phyloP scores from a whole-genome alignment of 306 rosid species.

The Rosa persica region DNA sequence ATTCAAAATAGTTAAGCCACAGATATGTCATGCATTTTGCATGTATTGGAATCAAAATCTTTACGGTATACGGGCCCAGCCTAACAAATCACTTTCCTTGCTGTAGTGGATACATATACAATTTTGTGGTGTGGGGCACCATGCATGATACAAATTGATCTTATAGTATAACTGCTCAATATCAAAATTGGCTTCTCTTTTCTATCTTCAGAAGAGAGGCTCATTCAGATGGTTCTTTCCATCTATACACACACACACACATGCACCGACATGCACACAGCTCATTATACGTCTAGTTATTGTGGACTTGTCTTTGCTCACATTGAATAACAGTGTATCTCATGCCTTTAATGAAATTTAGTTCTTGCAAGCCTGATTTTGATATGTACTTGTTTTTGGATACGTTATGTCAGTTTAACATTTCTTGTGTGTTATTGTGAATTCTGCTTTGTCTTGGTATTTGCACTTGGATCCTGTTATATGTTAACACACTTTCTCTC shows the following conservation, averaged over 20 bases:
- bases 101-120: background rate
- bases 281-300: background rate
- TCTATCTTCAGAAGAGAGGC: background rate
- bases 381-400: background rate
- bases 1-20: background rate
- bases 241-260: background rate
- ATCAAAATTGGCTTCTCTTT: background rate
- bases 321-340: background rate
- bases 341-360: background rate
- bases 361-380: background rate
- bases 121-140: background rate
- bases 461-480: background rate
- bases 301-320: background rate
- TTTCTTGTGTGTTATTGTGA: background rate
- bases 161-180: background rate
- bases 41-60: background rate
- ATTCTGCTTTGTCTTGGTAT: background rate
- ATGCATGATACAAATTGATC: background rate
- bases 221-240: background rate
- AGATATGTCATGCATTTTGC: background rate
- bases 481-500: background rate
- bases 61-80: background rate
- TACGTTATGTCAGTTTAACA: background rate
- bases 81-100: background rate
- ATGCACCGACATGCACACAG: background rate